Evolutionary conservation across 345 rosid genomes (phyloP).

Genomic region (sweet orange (Citrus sinensis)): DVS_A1.0 CM039163.1:18080501-18081000

Average conservation of each 20-base stretch:
- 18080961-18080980: slow-evolving; percentile 9
- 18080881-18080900: not conserved
- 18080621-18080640: slow-evolving; percentile 1
- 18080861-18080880: no score
- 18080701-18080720: not conserved
- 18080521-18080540: slow-evolving; percentile 74
- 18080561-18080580: slow-evolving; percentile 92
- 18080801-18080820: not conserved
- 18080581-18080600: slow-evolving; percentile 48
- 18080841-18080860: not conserved
- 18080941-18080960: not conserved
- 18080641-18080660: not conserved
- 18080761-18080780: not conserved
- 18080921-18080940: not conserved
- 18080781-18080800: not conserved
- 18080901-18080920: not conserved
- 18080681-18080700: not conserved
- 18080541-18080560: slow-evolving; percentile 71
- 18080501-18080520: slow-evolving; percentile 89
- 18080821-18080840: not conserved
- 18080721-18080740: not conserved
- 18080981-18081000: slow-evolving; percentile 49
- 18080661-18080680: not conserved
- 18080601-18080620: slow-evolving; percentile 1
- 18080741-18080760: slow-evolving; percentile 1